Percentiles rank a stretch among this genome's conserved stretches.
phyloP scores from a whole-genome alignment of 176 grass and related monocot genomes.

The Olyra latifolia region DNA sequence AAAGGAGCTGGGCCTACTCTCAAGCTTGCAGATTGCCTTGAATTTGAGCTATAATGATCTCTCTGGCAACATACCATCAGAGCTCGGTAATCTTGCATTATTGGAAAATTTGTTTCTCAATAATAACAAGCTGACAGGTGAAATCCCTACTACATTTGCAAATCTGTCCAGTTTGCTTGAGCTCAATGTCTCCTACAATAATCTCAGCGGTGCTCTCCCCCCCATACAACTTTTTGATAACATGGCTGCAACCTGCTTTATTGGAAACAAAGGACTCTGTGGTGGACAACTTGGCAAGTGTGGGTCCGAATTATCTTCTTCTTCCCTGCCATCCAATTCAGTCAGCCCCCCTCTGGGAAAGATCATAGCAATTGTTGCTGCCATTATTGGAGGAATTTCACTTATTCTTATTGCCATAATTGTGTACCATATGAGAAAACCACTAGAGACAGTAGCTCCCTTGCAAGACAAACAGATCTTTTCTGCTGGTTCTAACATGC shows the following conservation, averaged over 20 bases:
- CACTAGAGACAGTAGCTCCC: slow-evolving; percentile 81
- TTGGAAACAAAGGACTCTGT: slow-evolving; percentile 93
- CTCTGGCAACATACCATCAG: slow-evolving; percentile 74
- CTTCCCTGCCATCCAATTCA: slow-evolving; percentile 38
- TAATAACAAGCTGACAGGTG: slow-evolving; percentile 80
- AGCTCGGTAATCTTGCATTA: slow-evolving; percentile 88
- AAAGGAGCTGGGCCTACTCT: slow-evolving; percentile 74
- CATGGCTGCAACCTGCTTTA: slow-evolving; percentile 70
- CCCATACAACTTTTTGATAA: slow-evolving; percentile 70
- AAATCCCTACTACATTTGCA: slow-evolving; percentile 89
- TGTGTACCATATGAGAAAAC: slow-evolving; percentile 84
- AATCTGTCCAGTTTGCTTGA: slow-evolving; percentile 90
- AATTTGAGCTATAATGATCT: slow-evolving; percentile 93
- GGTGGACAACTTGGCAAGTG: slow-evolving; percentile 84
- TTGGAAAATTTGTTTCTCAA: slow-evolving; percentile 83
- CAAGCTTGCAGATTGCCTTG: slow-evolving; percentile 94
- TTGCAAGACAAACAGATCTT: slow-evolving; percentile 75
- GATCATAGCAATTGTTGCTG: slow-evolving; percentile 91
- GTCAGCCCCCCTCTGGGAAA: slow-evolving; percentile 51
- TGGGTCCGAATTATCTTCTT: slow-evolving; percentile 44
- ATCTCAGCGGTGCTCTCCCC: slow-evolving; percentile 78
- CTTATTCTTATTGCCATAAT: slow-evolving; percentile 90
- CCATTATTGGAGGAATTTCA: slow-evolving; percentile 82
- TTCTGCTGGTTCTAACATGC: slow-evolving; percentile 48
- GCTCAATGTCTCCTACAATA: slow-evolving; percentile 91